These are phyloP conservation scores for Crithidia thermophila DNA, from an alignment of 208 protist genomes.

Conservation along the genomic window DNA sequence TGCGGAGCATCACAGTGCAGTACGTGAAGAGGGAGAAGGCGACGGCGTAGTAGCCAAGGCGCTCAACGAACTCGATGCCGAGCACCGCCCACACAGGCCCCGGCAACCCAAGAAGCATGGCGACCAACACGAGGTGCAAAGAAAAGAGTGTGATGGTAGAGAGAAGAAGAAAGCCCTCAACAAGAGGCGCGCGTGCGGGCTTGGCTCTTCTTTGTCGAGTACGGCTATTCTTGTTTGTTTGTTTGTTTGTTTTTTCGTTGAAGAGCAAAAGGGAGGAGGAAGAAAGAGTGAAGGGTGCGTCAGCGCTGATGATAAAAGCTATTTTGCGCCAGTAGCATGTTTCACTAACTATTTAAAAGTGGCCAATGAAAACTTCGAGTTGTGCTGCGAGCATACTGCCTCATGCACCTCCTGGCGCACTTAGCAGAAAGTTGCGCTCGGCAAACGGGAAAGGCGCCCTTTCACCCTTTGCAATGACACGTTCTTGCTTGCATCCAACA, in stretches of 20 bases:
- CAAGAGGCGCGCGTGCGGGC: too few relatives aligned
- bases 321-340: too few relatives aligned
- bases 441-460: too few relatives aligned
- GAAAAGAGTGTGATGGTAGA: neutral
- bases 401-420: too few relatives aligned
- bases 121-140: neutral
- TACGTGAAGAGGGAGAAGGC: slow-evolving; percentile 75
- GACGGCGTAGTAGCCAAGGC: slow-evolving; percentile 66
- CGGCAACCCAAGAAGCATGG: slow-evolving; percentile 41
- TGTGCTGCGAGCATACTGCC: too few relatives aligned
- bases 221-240: neutral
- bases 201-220: too few relatives aligned
- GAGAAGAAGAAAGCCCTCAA: slow-evolving; percentile 4
- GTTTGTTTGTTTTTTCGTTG: neutral
- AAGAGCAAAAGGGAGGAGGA: neutral
- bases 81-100: slow-evolving; percentile 46
- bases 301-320: too few relatives aligned
- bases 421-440: too few relatives aligned
- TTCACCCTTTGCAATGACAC: too few relatives aligned
- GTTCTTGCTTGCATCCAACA: too few relatives aligned
- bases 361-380: too few relatives aligned
- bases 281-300: neutral
- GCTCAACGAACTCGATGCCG: slow-evolving; percentile 65
- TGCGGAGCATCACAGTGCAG: slow-evolving; percentile 55
- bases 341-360: too few relatives aligned